These are phyloP conservation scores for Nannizziopsis barbatae DNA, from an alignment of 2,329 filamentous ascomycete species.

Conservation along the genomic window DNA sequence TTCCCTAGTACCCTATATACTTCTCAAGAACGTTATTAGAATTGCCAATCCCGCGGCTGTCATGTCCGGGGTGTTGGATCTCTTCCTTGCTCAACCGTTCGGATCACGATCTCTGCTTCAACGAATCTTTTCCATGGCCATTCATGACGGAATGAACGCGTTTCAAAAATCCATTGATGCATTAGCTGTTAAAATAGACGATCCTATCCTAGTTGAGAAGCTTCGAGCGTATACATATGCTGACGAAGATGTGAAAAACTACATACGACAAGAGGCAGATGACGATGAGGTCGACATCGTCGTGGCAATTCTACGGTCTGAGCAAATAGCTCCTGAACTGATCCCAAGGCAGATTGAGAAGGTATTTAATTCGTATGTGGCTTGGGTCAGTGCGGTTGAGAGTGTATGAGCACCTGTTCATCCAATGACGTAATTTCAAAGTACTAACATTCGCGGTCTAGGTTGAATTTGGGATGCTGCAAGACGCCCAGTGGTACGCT, in stretches of 20 bases:
- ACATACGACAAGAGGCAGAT: slow-evolving; percentile 61
- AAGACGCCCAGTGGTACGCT: slow-evolving; percentile 84
- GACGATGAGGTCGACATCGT: slow-evolving; percentile 71
- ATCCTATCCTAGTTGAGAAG: slow-evolving; percentile 67
- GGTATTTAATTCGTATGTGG: slow-evolving; percentile 88
- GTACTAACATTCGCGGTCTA: slow-evolving; percentile 15
- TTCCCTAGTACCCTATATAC: slow-evolving; percentile 80
- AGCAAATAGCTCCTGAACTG: slow-evolving; percentile 61
- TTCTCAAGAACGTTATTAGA: slow-evolving; percentile 93
- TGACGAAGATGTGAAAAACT: slow-evolving; percentile 61
- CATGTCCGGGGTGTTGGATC: slow-evolving; percentile 88
- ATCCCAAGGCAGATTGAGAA: slow-evolving; percentile 64
- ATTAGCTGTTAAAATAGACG: slow-evolving; percentile 65
- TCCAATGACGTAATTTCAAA: not conserved
- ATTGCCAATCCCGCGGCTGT: slow-evolving; percentile 93
- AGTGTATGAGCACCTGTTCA: slow-evolving; percentile 40
- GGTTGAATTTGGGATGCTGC: slow-evolving; percentile 73
- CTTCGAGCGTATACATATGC: slow-evolving; percentile 67
- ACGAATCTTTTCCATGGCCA: slow-evolving; percentile 81
- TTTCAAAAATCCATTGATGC: slow-evolving; percentile 81
- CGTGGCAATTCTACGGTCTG: slow-evolving; percentile 71
- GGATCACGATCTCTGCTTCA: slow-evolving; percentile 83
- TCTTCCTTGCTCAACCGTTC: slow-evolving; percentile 93
- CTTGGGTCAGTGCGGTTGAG: slow-evolving; percentile 89
- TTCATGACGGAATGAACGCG: slow-evolving; percentile 77